Percentiles rank a stretch among this genome's conserved stretches.
These are phyloP conservation scores for Rhizophagus sp. DNA, from an alignment of 192 early-diverging fungal species.

Conservation along the genomic window DNA sequence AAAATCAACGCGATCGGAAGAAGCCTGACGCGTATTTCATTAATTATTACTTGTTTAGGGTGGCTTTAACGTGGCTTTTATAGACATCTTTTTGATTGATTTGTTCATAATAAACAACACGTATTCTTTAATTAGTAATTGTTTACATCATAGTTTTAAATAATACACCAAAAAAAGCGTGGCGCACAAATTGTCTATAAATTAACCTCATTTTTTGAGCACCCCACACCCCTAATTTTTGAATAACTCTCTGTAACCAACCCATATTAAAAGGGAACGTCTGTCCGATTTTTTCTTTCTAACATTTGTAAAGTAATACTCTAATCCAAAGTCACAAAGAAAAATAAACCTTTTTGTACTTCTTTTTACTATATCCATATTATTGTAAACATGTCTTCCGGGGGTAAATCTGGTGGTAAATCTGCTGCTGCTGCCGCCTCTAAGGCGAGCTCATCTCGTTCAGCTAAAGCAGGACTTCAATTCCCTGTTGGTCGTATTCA, in stretches of 20 bases:
- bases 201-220: not conserved
- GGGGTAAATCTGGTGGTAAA: conserved; percentile 76
- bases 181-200: conserved; percentile 12
- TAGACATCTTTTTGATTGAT: not conserved
- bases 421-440: conserved; percentile 55
- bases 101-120: conserved; percentile 9
- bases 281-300: not conserved
- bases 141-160: not conserved
- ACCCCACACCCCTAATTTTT: not conserved
- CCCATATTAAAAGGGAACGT: not conserved
- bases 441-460: conserved; percentile 71
- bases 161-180: not conserved
- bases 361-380: not conserved
- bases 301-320: not conserved
- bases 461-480: conserved; percentile 89
- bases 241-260: not conserved
- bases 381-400: conserved; percentile 41
- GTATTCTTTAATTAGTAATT: not conserved
- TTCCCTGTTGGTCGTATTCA: conserved; percentile 98
- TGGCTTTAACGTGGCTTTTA: not conserved
- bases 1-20: not conserved
- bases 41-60: not conserved
- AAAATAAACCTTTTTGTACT: not conserved
- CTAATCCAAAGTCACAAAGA: not conserved
- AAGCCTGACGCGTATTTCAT: not conserved